These are phyloP conservation scores for Monosporozyma siamensis DNA, from an alignment of 805 yeast genomes.

Conservation along the genomic window DNA sequence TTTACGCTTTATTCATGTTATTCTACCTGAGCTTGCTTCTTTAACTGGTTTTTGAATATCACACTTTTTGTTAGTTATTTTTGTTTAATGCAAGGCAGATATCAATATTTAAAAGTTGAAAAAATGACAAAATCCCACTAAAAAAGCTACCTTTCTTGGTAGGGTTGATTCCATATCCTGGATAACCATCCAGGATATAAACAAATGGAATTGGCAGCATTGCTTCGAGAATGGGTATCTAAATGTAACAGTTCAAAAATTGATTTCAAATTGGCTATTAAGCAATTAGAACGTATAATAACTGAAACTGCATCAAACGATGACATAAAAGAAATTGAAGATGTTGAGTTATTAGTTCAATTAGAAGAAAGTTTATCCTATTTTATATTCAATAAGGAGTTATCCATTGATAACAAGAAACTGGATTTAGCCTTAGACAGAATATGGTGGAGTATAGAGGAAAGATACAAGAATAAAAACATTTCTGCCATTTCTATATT, in stretches of 20 bases:
- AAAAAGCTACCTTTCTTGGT: too few species aligned
- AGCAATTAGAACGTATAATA: neutral
- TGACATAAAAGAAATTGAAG: neutral
- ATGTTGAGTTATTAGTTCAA: neutral
- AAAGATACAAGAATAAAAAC: neutral
- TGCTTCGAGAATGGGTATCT: neutral
- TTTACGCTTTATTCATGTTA: neutral
- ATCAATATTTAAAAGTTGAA: too few species aligned
- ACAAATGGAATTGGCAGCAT: neutral
- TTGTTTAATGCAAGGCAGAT: too few species aligned
- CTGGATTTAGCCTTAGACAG: neutral
- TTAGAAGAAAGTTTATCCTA: neutral
- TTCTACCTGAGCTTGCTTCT: neutral
- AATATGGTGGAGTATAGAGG: neutral
- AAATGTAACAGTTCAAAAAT: neutral
- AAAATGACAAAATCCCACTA: too few species aligned
- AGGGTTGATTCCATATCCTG: too few species aligned
- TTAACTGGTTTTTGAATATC: neutral
- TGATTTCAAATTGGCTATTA: neutral
- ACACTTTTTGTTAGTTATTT: neutral
- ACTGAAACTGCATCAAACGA: neutral
- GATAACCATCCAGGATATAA: too few species aligned
- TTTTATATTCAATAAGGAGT: neutral
- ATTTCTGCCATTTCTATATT: neutral
- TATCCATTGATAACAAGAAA: neutral